A percentile compares a stretch with the other conserved stretches of the same genome.
Evolutionary conservation across 345 rosid genomes (phyloP).

Genomic region (Trapa incisa): DNA sequence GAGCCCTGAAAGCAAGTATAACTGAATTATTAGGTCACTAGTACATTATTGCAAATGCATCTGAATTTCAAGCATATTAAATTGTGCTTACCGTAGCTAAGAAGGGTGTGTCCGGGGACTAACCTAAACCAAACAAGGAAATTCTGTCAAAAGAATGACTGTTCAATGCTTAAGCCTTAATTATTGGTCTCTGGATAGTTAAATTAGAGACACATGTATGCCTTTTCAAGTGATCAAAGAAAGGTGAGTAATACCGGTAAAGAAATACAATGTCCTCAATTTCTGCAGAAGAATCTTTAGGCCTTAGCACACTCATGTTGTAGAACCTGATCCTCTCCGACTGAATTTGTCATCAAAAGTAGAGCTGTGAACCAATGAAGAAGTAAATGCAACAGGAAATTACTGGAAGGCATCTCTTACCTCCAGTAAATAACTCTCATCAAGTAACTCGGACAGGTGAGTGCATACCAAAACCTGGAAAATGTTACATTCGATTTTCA

Average conservation of each 20-base stretch:
- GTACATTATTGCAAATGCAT: slow-evolving; percentile 7
- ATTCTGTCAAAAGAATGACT: background rate
- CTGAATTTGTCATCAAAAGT: slow-evolving; percentile 24
- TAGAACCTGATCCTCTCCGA: slow-evolving; percentile 65
- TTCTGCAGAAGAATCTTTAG: slow-evolving; percentile 38
- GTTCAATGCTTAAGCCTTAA: background rate
- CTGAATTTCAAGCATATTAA: slow-evolving; percentile 1
- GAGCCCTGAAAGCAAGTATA: slow-evolving; percentile 42
- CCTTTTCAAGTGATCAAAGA: background rate
- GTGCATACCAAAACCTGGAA: slow-evolving; percentile 79
- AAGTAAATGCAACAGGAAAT: slow-evolving; percentile 1
- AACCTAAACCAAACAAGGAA: slow-evolving; percentile 34
- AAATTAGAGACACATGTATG: background rate
- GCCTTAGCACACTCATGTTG: slow-evolving; percentile 87
- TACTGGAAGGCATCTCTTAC: slow-evolving; percentile 23
- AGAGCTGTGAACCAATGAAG: slow-evolving; percentile 1
- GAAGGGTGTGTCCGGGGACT: slow-evolving; percentile 70
- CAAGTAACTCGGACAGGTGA: slow-evolving; percentile 73
- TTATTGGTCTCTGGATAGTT: background rate
- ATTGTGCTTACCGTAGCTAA: slow-evolving; percentile 63
- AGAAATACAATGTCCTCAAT: slow-evolving; percentile 75
- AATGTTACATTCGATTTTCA: background rate
- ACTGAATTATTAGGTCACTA: slow-evolving; percentile 8
- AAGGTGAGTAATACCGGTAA: slow-evolving; percentile 43
- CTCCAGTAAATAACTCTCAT: slow-evolving; percentile 55